These are phyloP conservation scores for Cordyceps pruinosa DNA, from an alignment of 2,329 filamentous ascomycete genomes.

Conservation along the genomic window DNA sequence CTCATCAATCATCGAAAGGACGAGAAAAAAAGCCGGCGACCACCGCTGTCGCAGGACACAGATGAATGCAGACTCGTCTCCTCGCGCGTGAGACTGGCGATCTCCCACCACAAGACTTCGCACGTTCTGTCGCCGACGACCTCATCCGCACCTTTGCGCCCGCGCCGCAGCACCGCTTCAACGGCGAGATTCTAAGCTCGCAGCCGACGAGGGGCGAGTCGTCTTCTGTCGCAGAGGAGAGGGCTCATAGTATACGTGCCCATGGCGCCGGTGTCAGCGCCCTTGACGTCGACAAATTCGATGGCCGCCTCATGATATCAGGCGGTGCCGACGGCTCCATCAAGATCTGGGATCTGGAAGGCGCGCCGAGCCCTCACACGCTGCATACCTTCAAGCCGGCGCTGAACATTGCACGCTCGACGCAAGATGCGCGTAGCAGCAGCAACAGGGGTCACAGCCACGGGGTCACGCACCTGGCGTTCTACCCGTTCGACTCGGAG, in stretches of 20 bases:
- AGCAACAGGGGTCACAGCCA: constrained; percentile 48
- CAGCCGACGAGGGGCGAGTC: constrained; percentile 14
- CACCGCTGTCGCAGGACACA: constrained; percentile 14
- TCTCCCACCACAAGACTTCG: constrained; percentile 55
- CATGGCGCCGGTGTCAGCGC: constrained; percentile 75
- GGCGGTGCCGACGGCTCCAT: constrained; percentile 81
- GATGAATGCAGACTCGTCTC: constrained; percentile 65
- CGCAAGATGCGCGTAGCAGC: constrained; percentile 18
- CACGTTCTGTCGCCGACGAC: constrained; percentile 56
- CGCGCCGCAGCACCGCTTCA: constrained; percentile 61
- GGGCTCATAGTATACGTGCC: constrained; percentile 46
- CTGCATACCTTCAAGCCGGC: constrained; percentile 48
- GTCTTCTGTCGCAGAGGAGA: constrained; percentile 19
- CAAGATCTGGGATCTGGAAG: constrained; percentile 80
- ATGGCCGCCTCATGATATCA: constrained; percentile 70
- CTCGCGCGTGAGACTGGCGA: constrained; percentile 69
- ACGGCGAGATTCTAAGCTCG: constrained; percentile 37
- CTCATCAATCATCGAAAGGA: neutral
- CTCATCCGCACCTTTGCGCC: constrained; percentile 64
- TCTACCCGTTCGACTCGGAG: constrained; percentile 70
- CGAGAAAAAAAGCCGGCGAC: neutral
- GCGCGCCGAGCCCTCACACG: constrained; percentile 37
- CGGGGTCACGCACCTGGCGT: constrained; percentile 68
- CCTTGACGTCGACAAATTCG: constrained; percentile 73
- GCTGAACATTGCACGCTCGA: constrained; percentile 41